Evolutionary conservation across 345 rosid genomes (phyloP).

Genomic region (Gossypium thurberi): DNA sequence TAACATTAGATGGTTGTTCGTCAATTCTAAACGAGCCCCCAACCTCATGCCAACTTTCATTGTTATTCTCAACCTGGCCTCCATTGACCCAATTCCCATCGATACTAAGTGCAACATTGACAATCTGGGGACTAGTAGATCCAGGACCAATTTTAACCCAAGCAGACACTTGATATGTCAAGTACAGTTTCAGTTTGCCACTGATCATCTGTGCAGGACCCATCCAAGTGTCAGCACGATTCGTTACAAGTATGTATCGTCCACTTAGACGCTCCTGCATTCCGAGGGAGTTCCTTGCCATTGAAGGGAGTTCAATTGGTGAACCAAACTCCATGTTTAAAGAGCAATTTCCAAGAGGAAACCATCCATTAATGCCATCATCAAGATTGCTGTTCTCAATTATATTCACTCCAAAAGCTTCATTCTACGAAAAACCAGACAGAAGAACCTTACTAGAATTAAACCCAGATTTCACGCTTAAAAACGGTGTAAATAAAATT

Average conservation of each 20-base stretch:
- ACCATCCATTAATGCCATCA: constrained; percentile 60
- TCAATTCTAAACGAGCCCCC: constrained; percentile 82
- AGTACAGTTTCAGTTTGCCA: constrained; percentile 54
- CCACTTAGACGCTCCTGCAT: constrained; percentile 59
- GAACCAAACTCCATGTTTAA: constrained; percentile 34
- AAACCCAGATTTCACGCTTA: neutral
- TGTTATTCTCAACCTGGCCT: constrained; percentile 65
- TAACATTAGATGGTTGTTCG: constrained; percentile 69
- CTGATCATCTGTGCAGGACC: constrained; percentile 95
- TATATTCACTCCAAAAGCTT: constrained; percentile 64
- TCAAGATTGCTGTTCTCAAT: constrained; percentile 52
- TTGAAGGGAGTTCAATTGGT: constrained; percentile 7
- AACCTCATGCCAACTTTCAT: constrained; percentile 70
- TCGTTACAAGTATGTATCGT: constrained; percentile 57
- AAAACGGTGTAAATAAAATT: neutral
- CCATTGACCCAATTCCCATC: constrained; percentile 90
- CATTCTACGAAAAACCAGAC: constrained; percentile 32
- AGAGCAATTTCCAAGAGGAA: constrained; percentile 71
- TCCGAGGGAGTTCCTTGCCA: constrained; percentile 53
- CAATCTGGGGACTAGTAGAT: constrained; percentile 52
- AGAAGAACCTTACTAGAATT: constrained; percentile 1
- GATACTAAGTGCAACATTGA: constrained; percentile 68
- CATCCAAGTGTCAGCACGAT: constrained; percentile 85
- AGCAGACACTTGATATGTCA: constrained; percentile 84
- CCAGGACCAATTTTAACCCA: constrained; percentile 73